These are phyloP conservation scores for Themeda triandra DNA, from an alignment of 176 grass and related monocot genomes.

Conservation along the genomic window DNA sequence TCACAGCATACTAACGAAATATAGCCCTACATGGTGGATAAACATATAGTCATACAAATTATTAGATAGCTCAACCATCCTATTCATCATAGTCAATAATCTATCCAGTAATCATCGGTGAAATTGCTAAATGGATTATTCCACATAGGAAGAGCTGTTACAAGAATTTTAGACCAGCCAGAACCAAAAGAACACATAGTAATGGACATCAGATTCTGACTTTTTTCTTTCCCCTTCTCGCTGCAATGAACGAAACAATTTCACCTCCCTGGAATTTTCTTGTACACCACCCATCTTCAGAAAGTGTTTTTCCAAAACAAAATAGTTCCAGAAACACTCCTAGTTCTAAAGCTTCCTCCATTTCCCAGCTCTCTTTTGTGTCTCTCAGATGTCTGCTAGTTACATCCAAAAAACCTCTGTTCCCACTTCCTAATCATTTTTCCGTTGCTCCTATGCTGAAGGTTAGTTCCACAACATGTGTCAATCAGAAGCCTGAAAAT, in stretches of 20 bases:
- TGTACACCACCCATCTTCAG: constrained; percentile 1
- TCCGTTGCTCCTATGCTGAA: constrained; percentile 34
- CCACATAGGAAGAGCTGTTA: constrained; percentile 8
- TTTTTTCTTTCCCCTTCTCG: neutral
- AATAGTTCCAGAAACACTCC: neutral
- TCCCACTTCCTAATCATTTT: neutral
- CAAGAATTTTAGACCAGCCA: constrained; percentile 2
- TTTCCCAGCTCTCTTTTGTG: no score
- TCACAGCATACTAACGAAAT: neutral
- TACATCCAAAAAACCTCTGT: constrained; percentile 18
- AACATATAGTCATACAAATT: neutral
- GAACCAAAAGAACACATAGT: constrained; percentile 15
- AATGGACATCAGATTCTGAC: constrained; percentile 3
- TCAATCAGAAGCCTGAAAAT: constrained; percentile 64
- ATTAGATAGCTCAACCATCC: constrained; percentile 1
- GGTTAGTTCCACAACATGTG: constrained; percentile 46
- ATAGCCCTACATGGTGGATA: neutral
- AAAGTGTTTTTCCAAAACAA: neutral
- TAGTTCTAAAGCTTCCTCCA: constrained; percentile 16
- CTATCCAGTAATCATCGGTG: neutral
- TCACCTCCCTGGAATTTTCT: neutral
- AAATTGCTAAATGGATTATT: neutral
- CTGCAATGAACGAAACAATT: constrained; percentile 16
- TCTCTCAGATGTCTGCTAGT: constrained; percentile 30
- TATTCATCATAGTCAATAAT: neutral